Evolutionary conservation across 352 stramenopile species (phyloP), one percentile per base, ranked within the genome.

Genomic region (Globisporangium uncinulatum): DNA sequence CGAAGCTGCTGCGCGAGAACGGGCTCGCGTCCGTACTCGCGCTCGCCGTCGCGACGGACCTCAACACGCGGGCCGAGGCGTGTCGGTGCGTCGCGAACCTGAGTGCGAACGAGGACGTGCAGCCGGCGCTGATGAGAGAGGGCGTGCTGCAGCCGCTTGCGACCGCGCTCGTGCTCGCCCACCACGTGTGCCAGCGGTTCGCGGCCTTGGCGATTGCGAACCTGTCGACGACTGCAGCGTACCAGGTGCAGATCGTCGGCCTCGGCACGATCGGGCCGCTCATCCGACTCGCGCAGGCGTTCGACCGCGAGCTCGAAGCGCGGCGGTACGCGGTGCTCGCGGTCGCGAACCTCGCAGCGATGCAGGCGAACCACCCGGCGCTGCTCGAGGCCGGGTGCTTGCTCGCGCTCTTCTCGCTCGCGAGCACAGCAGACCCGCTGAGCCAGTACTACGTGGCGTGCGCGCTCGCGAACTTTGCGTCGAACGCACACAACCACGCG

Each of bases 391-490:
- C 94, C 36, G 84, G 77, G n/a, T 96, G 83, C 32, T 61, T 98
- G 37, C 72, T 96, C 14, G 89, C 92, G 10, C 65, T 99, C 0
- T 98, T 96, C 56, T 95, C 86, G 3, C 70, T 99, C 13, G 95
- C 92, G 44, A 98, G 97, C 58, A 96, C 87, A 0, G 82, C 84
- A 9, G 94, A 98, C 57, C 81, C 83, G 6, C 66, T 98, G 62
- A 97, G 88, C 31, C 91, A 98, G 70, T 98, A 97, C 60, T 98
- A 98, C 67, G 89, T 98, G 11, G 93, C 88, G 17, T 98, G 89
- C 65, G 91, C 92, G 19, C 82, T 98, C 10, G 94, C 94, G 14
- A 99, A 98, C 63, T 92, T 99, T 21, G 89, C 89, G 49, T 98
- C 89, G 5, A 97, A 97, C 50, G 71, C 84, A 7, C 59, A 77